A percentile compares a stretch with the other conserved stretches of the same genome.
Evolutionary conservation across 169 alveolate species (phyloP).

Genomic region (Plasmodium blacklocki): DNA sequence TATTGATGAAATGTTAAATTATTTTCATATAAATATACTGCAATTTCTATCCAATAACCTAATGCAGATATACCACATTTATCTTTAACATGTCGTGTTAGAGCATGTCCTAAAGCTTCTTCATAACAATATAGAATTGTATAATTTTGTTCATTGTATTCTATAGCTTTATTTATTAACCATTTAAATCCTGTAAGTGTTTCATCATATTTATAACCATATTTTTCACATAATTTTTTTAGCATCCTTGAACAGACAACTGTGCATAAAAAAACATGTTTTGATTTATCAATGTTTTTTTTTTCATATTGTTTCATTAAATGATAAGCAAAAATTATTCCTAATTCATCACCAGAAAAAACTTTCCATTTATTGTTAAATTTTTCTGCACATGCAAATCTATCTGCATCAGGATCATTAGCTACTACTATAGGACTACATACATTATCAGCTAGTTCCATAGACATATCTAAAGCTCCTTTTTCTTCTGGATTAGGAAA

Average conservation of each 20-base stretch:
- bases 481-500: slow-evolving; percentile 89
- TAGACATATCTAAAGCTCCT: slow-evolving; percentile 85
- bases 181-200: slow-evolving; percentile 88
- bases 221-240: slow-evolving; percentile 76
- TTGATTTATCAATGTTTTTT: slow-evolving; percentile 62
- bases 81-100: slow-evolving; percentile 81
- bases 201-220: slow-evolving; percentile 81
- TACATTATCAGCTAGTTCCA: slow-evolving; percentile 79
- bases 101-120: slow-evolving; percentile 87
- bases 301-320: slow-evolving; percentile 53
- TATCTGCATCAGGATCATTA: slow-evolving; percentile 92
- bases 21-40: slow-evolving; percentile 80
- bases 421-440: slow-evolving; percentile 84
- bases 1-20: slow-evolving; percentile 77
- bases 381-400: slow-evolving; percentile 88
- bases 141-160: slow-evolving; percentile 72
- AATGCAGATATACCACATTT: slow-evolving; percentile 91
- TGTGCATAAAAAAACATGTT: slow-evolving; percentile 78
- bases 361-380: slow-evolving; percentile 81
- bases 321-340: slow-evolving; percentile 79
- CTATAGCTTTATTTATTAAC: slow-evolving; percentile 83
- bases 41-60: slow-evolving; percentile 81
- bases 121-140: slow-evolving; percentile 82
- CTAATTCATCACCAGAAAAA: slow-evolving; percentile 84
- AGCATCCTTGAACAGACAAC: slow-evolving; percentile 78